phyloP scores from a whole-genome alignment of 106 monocot genomes.

The Platanthera zijinensis region DNA sequence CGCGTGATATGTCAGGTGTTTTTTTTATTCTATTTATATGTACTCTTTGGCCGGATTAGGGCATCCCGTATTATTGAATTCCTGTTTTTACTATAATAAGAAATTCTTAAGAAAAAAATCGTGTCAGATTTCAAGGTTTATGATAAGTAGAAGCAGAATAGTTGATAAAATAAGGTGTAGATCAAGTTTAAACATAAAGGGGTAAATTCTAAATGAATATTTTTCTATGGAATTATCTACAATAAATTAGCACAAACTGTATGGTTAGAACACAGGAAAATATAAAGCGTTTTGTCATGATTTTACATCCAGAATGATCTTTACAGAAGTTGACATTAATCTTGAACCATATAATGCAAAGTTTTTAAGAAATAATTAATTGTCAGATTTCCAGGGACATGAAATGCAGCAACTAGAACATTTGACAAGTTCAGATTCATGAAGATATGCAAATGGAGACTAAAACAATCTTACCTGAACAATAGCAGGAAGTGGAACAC shows the following conservation, averaged over 20 bases:
- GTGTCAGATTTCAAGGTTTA: too few species aligned
- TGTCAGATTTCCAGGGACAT: background rate
- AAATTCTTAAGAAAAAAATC: too few species aligned
- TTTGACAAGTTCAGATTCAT: background rate
- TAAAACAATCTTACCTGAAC: slow-evolving; percentile 51
- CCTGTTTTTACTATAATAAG: background rate
- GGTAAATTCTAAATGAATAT: too few species aligned
- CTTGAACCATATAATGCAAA: background rate
- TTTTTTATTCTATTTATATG: too few species aligned
- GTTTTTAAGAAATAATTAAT: background rate
- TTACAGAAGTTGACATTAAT: background rate
- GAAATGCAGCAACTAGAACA: background rate
- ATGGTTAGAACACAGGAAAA: background rate
- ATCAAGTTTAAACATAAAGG: too few species aligned
- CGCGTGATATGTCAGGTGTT: too few species aligned
- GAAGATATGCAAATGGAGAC: background rate
- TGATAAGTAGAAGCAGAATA: too few species aligned
- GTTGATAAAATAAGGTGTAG: too few species aligned
- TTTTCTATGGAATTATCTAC: too few species aligned
- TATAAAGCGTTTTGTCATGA: background rate
- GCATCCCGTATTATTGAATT: background rate
- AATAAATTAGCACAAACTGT: background rate
- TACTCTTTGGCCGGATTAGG: too few species aligned
- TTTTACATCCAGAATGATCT: background rate
- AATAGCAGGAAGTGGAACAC: slow-evolving; percentile 91